Percentiles rank a stretch among this genome's conserved stretches.
Evolutionary conservation across 495 filamentous ascomycete genomes (phyloP).

Genomic region (Aspergillus egyptiacus): DNA sequence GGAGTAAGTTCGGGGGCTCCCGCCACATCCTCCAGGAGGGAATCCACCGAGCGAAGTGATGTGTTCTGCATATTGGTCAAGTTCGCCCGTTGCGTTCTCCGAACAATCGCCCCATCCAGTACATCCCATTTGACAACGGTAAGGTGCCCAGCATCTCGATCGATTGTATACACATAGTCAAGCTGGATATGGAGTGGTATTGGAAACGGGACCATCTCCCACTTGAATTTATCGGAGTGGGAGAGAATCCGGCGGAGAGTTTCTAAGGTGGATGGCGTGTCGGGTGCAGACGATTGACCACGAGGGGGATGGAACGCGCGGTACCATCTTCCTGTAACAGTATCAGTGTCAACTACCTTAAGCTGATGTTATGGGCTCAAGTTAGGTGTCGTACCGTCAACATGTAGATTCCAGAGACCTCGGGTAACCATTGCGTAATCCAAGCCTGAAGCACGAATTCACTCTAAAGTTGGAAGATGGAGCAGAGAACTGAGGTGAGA

Average conservation of each 20-base stretch:
- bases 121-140: background rate
- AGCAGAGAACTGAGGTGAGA: no score
- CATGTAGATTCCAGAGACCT: background rate
- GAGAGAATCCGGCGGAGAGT: background rate
- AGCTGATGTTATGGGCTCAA: background rate
- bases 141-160: background rate
- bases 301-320: constrained; percentile 1
- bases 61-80: background rate
- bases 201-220: constrained; percentile 1
- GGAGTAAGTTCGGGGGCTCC: background rate
- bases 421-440: background rate
- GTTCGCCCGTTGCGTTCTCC: background rate
- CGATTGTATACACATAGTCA: constrained; percentile 2
- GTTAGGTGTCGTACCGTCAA: background rate
- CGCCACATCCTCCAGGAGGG: background rate
- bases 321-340: constrained; percentile 5
- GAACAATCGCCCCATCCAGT: background rate
- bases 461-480: no score
- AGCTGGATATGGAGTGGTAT: background rate
- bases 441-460: no score
- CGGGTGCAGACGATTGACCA: background rate
- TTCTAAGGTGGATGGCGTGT: background rate
- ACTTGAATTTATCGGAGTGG: background rate
- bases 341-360: background rate
- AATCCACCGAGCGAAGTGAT: background rate